Percentiles rank a stretch among this genome's conserved stretches.
phyloP scores from a whole-genome alignment of 2,329 filamentous ascomycete species.

The Daldinia sp. region DNA sequence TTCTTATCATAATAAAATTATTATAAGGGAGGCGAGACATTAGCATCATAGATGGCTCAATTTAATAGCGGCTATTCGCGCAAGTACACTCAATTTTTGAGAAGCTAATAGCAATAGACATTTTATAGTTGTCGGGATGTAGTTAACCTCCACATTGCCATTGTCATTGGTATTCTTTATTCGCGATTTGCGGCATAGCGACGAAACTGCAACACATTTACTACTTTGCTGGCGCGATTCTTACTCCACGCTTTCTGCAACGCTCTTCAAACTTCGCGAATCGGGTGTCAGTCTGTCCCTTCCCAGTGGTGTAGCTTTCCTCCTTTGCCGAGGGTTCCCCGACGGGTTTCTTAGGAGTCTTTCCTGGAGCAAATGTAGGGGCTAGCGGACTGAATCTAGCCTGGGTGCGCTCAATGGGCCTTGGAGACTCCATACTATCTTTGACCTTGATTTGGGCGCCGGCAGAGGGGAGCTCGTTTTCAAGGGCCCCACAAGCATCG shows the following conservation, averaged over 20 bases:
- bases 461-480: neutral
- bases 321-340: neutral
- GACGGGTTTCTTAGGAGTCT: too few relatives aligned
- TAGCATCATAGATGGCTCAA: neutral
- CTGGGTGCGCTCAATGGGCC: neutral
- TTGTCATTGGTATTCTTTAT: neutral
- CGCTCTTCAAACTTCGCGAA: conserved; percentile 5
- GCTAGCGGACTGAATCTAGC: neutral
- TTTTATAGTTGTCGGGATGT: neutral
- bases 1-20: neutral
- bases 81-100: neutral
- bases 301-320: neutral
- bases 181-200: neutral
- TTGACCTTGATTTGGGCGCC: neutral
- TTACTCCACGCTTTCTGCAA: conserved; percentile 17
- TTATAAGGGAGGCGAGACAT: neutral
- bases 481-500: neutral
- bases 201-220: neutral
- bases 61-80: neutral
- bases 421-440: neutral
- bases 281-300: neutral
- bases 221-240: conserved; percentile 8
- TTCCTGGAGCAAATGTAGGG: neutral
- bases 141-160: neutral
- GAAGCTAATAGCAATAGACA: neutral